phyloP scores from a whole-genome alignment of 345 rosid species.

The Eucalyptus marginata region DNA sequence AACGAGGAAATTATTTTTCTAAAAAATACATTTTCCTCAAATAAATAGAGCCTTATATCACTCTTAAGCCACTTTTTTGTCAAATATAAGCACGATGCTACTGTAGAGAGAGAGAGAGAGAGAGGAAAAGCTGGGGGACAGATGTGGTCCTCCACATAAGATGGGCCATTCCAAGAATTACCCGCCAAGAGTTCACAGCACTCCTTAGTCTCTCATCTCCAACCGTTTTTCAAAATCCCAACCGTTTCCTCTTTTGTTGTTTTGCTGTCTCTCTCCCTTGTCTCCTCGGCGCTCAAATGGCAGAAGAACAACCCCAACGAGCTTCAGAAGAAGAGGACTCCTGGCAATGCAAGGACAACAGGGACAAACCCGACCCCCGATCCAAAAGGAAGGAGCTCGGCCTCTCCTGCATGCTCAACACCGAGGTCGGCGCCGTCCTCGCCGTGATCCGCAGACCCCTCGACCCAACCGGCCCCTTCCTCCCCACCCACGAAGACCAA shows the following conservation, averaged over 20 bases:
- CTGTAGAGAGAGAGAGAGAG: background rate
- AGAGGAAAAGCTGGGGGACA: background rate
- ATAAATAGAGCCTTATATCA: background rate
- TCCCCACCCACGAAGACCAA: slow-evolving; percentile 38
- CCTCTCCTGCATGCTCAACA: slow-evolving; percentile 85
- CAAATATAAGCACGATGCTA: background rate
- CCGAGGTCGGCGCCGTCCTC: slow-evolving; percentile 81
- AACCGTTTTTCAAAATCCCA: background rate
- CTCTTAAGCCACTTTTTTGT: background rate
- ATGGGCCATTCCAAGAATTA: background rate
- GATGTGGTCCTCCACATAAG: background rate
- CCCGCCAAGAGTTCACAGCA: background rate
- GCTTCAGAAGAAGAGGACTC: background rate
- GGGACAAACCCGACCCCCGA: background rate
- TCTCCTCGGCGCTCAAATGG: background rate
- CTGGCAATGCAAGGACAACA: background rate
- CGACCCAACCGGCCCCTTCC: slow-evolving; percentile 14
- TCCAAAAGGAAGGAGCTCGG: slow-evolving; percentile 46
- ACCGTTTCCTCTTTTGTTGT: background rate
- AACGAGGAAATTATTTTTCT: no score
- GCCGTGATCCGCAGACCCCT: slow-evolving; percentile 68
- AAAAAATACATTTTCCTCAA: background rate
- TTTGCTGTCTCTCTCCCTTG: background rate
- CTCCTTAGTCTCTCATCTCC: background rate
- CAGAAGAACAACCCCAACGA: background rate